Conservation (phyloP, 441 rosid species). For the Mallotus repandus region DNA sequence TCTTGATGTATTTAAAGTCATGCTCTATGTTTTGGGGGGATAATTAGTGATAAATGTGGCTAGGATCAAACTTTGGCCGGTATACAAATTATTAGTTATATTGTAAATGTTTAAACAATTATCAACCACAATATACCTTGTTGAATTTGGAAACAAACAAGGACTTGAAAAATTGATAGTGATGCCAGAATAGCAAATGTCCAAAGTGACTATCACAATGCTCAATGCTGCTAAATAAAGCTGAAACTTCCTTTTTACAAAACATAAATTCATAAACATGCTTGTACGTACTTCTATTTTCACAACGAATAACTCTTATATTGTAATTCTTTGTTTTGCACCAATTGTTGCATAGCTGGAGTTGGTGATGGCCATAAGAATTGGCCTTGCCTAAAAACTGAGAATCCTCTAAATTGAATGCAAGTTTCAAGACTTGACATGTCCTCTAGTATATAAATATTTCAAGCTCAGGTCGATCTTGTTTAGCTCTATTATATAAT, state of each 20-base stretch:
- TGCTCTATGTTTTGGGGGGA: not conserved
- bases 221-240: not conserved
- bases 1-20: not conserved
- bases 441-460: no score
- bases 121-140: not conserved
- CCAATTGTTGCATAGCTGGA: not conserved
- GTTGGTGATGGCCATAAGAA: not conserved
- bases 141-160: not conserved
- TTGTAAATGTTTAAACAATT: not conserved
- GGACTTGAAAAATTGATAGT: not conserved
- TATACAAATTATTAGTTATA: not conserved
- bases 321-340: not conserved
- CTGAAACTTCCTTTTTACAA: not conserved
- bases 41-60: not conserved
- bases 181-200: not conserved
- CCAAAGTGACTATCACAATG: not conserved
- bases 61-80: not conserved
- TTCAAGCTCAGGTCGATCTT: not conserved
- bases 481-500: not conserved
- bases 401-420: not conserved
- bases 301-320: not conserved
- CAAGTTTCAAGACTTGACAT: not conserved
- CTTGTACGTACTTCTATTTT: not conserved
- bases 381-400: not conserved
- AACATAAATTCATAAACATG: not conserved